Conservation (phyloP, 805 yeast species). For the Hanseniaspora opuntiae region DNA sequence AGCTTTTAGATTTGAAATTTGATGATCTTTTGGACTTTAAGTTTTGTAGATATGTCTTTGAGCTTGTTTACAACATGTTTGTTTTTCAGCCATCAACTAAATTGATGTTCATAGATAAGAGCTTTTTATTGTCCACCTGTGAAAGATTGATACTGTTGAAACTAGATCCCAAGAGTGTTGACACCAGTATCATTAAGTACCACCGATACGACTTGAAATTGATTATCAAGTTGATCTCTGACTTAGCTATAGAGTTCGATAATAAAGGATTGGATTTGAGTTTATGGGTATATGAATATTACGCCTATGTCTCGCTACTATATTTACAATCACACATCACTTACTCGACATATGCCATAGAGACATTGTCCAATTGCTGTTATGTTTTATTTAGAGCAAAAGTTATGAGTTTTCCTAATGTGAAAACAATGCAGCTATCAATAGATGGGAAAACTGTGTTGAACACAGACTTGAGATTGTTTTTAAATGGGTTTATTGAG, state of each 20-base stretch:
- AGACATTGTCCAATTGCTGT: slow-evolving; percentile 7
- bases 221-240: slow-evolving; percentile 2
- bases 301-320: slow-evolving; percentile 1
- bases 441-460: not conserved
- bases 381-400: slow-evolving; percentile 1
- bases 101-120: not conserved
- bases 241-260: slow-evolving; percentile 8
- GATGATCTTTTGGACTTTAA: slow-evolving; percentile 1
- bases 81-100: slow-evolving; percentile 1
- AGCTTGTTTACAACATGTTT: slow-evolving; percentile 4
- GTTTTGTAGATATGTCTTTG: slow-evolving; percentile 7
- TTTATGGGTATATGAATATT: not conserved
- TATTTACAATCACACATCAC: slow-evolving; percentile 8
- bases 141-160: not conserved
- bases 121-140: not conserved
- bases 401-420: not conserved
- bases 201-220: slow-evolving; percentile 10
- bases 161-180: not conserved
- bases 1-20: not conserved
- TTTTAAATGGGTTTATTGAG: slow-evolving; percentile 8
- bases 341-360: slow-evolving; percentile 11
- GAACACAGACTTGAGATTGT: not conserved
- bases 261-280: not conserved
- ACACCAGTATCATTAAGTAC: not conserved
- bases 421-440: not conserved